phyloP scores from a whole-genome alignment of 345 rosid species.

The Corchorus capsularis region DNA sequence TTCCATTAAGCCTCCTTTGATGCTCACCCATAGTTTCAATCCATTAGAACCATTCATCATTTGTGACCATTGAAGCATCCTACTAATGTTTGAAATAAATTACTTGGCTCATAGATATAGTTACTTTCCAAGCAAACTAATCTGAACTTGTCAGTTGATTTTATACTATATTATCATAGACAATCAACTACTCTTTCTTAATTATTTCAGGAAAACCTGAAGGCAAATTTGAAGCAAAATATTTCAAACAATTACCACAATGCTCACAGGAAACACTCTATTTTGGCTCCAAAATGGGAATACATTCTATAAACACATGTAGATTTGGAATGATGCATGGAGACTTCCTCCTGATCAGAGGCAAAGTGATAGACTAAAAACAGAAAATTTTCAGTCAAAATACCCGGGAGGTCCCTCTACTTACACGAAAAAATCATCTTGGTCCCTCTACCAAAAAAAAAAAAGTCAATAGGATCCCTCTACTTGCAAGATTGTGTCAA shows the following conservation, averaged over 20 bases:
- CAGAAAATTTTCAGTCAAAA: neutral
- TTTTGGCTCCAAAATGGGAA: neutral
- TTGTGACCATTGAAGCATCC: neutral
- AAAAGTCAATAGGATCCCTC: too few species aligned
- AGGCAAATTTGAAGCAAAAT: neutral
- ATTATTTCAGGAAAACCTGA: neutral
- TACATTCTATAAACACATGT: neutral
- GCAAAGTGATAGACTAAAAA: neutral
- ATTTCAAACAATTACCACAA: conserved; percentile 3
- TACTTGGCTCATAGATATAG: neutral
- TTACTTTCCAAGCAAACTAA: neutral
- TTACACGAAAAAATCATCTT: too few species aligned
- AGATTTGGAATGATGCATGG: conserved; percentile 1
- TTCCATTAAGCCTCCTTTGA: conserved; percentile 12
- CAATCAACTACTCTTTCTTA: neutral
- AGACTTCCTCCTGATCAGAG: neutral
- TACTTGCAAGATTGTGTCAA: too few species aligned
- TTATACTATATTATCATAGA: neutral
- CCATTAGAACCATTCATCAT: neutral
- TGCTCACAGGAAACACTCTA: neutral
- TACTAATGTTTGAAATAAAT: neutral
- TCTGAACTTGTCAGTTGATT: neutral
- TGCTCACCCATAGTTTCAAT: neutral
- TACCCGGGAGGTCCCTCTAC: too few species aligned
- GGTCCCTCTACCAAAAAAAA: too few species aligned